Evolutionary conservation across 306 rosid genomes (phyloP).

Genomic region (Phaseolus lunatus): DNA sequence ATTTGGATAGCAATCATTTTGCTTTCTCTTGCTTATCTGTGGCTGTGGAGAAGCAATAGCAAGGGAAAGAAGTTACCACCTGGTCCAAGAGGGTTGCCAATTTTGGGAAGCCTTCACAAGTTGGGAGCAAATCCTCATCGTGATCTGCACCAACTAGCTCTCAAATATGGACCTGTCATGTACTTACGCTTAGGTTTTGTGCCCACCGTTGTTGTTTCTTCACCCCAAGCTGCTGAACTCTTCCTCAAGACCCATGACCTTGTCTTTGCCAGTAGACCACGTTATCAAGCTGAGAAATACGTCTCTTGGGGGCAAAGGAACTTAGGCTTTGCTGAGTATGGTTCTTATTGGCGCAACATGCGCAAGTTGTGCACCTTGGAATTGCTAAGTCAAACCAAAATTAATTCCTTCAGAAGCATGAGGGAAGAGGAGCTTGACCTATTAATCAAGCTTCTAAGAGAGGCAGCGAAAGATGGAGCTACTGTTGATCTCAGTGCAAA

Average conservation of each 20-base stretch:
- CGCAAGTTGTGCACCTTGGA: slow-evolving; percentile 78
- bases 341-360: slow-evolving; percentile 78
- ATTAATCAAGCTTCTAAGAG: slow-evolving; percentile 46
- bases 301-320: slow-evolving; percentile 57
- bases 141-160: slow-evolving; percentile 58
- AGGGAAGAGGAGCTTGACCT: slow-evolving; percentile 66
- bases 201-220: slow-evolving; percentile 66
- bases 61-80: slow-evolving; percentile 64
- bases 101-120: slow-evolving; percentile 63
- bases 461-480: slow-evolving; percentile 42
- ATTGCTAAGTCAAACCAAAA: slow-evolving; percentile 59
- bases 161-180: slow-evolving; percentile 73
- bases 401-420: slow-evolving; percentile 56
- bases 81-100: slow-evolving; percentile 75
- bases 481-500: slow-evolving; percentile 60
- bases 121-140: slow-evolving; percentile 61
- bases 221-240: slow-evolving; percentile 72
- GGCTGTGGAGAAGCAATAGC: slow-evolving; percentile 41
- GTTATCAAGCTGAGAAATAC: slow-evolving; percentile 45
- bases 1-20: slow-evolving; percentile 45
- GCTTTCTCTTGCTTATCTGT: slow-evolving; percentile 47
- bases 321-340: slow-evolving; percentile 55
- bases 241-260: slow-evolving; percentile 74
- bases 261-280: slow-evolving; percentile 70
- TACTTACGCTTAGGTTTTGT: slow-evolving; percentile 59